Percentiles rank a stretch among this genome's conserved stretches.
These are phyloP conservation scores for Bidens hawaiensis DNA, from an alignment of 140 eudicot species.

Conservation along the genomic window DNA sequence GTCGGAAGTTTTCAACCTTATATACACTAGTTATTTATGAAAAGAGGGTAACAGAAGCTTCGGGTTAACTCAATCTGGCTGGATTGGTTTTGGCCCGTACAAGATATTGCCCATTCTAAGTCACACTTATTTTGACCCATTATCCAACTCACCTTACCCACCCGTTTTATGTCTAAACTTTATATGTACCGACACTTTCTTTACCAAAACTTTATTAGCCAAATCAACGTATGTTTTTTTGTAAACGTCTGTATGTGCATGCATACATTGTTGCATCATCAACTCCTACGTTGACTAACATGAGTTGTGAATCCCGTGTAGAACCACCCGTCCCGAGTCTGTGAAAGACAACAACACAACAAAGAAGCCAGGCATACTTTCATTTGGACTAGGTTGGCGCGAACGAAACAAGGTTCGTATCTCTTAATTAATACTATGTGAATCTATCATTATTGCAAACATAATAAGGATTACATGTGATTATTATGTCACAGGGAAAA, in stretches of 20 bases:
- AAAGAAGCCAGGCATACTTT: slow-evolving; percentile 57
- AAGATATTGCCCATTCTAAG: neutral
- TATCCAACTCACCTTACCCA: neutral
- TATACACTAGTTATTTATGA: neutral
- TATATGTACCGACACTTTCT: neutral
- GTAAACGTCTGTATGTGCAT: neutral
- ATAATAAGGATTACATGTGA: neutral
- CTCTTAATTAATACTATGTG: neutral
- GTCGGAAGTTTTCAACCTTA: too few species aligned
- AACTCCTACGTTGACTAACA: slow-evolving; percentile 3
- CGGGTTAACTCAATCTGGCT: neutral
- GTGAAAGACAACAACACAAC: slow-evolving; percentile 31
- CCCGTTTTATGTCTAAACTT: neutral
- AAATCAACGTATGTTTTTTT: neutral
- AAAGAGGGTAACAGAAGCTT: neutral
- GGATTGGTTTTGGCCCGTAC: neutral
- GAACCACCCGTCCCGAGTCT: slow-evolving; percentile 37
- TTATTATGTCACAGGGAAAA: slow-evolving; percentile 20
- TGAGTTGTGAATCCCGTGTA: slow-evolving; percentile 14
- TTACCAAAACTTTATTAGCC: neutral
- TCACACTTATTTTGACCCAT: neutral
- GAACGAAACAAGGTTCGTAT: slow-evolving; percentile 65
- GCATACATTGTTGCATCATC: slow-evolving; percentile 1
- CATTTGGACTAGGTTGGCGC: slow-evolving; percentile 92
- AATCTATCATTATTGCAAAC: neutral